phyloP scores from a whole-genome alignment of 1,284 basidiomycete genomes.

The Malassezia pachydermatis region DNA sequence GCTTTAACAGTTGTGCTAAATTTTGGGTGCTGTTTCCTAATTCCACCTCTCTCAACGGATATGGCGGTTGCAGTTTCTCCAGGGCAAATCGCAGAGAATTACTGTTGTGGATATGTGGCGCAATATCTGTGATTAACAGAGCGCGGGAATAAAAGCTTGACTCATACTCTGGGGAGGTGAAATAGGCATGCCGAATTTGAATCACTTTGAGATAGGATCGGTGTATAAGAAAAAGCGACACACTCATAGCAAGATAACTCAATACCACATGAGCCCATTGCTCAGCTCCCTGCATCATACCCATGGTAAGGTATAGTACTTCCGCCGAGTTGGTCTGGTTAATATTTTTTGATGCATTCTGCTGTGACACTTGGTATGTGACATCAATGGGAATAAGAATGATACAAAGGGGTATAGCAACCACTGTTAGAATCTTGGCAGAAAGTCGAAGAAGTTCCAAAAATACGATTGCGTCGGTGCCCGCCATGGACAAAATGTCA shows the following conservation, averaged over 20 bases:
- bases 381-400: constrained; percentile 70
- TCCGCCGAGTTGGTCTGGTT: background rate
- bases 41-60: constrained; percentile 72
- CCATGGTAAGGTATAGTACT: constrained; percentile 36
- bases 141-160: constrained; percentile 57
- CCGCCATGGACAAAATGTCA: constrained; percentile 48
- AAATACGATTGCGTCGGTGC: constrained; percentile 79
- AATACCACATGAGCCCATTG: constrained; percentile 46
- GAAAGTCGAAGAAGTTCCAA: constrained; percentile 82
- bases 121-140: constrained; percentile 54
- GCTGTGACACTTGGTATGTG: constrained; percentile 27
- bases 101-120: constrained; percentile 62
- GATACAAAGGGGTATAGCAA: constrained; percentile 56
- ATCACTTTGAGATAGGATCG: constrained; percentile 40
- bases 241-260: constrained; percentile 37
- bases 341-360: constrained; percentile 2
- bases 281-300: constrained; percentile 30
- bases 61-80: constrained; percentile 56
- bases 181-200: constrained; percentile 35
- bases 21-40: constrained; percentile 65
- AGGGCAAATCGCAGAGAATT: constrained; percentile 59
- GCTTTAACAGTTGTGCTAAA: constrained; percentile 67
- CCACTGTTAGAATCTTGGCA: constrained; percentile 50
- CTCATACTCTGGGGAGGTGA: constrained; percentile 42
- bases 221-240: constrained; percentile 37